Percentiles rank a stretch among this genome's conserved stretches.
phyloP scores from a whole-genome alignment of 1,139 yeast genomes.

The Sugiyamaella novakii region DNA sequence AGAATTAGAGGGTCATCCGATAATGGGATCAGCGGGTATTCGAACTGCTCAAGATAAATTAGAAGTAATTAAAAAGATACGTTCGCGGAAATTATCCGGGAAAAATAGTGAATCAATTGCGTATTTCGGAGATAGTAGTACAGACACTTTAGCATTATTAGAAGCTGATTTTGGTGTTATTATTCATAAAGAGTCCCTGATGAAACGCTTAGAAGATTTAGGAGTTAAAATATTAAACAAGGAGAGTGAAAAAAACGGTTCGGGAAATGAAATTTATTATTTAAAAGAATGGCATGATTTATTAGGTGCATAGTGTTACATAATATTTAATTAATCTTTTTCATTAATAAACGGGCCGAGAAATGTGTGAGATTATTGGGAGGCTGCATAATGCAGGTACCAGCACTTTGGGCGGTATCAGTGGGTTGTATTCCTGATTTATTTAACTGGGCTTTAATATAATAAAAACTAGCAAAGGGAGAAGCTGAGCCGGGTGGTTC shows the following conservation, averaged over 20 bases:
- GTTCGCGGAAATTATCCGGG: slow-evolving; percentile 12
- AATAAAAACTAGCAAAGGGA: too few species aligned
- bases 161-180: slow-evolving; percentile 55
- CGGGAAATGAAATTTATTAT: slow-evolving; percentile 12
- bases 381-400: too few species aligned
- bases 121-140: slow-evolving; percentile 68
- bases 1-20: slow-evolving; percentile 33
- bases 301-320: background rate
- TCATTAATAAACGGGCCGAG: too few species aligned
- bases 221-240: slow-evolving; percentile 19
- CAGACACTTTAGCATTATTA: slow-evolving; percentile 60
- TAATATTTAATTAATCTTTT: too few species aligned
- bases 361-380: too few species aligned
- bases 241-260: background rate
- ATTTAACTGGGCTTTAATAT: too few species aligned
- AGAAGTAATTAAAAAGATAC: slow-evolving; percentile 37
- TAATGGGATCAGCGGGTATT: slow-evolving; percentile 31
- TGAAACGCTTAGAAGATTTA: slow-evolving; percentile 23
- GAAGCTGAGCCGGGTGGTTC: too few species aligned
- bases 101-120: slow-evolving; percentile 34
- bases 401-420: too few species aligned
- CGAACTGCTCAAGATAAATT: slow-evolving; percentile 64
- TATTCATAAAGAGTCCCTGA: slow-evolving; percentile 36
- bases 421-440: too few species aligned
- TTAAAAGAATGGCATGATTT: slow-evolving; percentile 20